Evolutionary conservation across 2,329 filamentous ascomycete genomes (phyloP), one percentile per base, ranked within the genome.

Genomic region (Cladophialophora psammophila): DNA sequence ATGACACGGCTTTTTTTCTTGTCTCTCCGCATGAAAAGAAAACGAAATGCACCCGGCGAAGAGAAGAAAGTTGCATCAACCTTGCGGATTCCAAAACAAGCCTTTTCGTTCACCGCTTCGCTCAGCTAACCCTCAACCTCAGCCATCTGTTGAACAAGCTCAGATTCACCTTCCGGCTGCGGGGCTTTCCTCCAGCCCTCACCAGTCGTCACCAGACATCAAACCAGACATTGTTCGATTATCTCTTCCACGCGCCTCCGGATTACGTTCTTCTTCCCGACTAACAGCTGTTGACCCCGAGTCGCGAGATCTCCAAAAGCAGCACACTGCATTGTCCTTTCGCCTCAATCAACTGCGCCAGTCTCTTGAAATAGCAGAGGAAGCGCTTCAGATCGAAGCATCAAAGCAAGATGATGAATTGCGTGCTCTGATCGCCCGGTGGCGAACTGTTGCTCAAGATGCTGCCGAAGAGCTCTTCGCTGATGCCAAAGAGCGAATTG

Each of bases 401-500:
- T 78, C 76, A 2, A 72, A 71, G 50, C 77, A 78, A 63, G 86
- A 88, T 74, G 80, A 78, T 1, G 87, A 91, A 65, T 79, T 92
- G 31, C 78, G 84, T 50, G 77, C 75, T 0, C 73, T 91, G 70
- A 84, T 87, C 50, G 75, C 75, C 2, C 89, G 85, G 75, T 93
- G 90, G 90, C 85, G 82, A 55, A 76, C 74, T 0, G 86, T 87
- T 18, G 86, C 85, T 66, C 83, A 88, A 69, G 79, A 83, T 58
- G 89, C 88, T 6, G 90, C 90, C 0, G 90, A 92, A 71, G 88
- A 91, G 73, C 78, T 91, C 10, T 92, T 90, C 75, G 82, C 79
- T 31, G 78, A 81, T 20, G 87, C 89, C 26, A 83, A 84, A 69
- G 87, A 89, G 75, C 79, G 87, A 62, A 82, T 91, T 40, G 81